Base-by-base conservation (phyloP, 2,329 filamentous ascomycete genomes). In the Hypoxylon sp. region DNA sequence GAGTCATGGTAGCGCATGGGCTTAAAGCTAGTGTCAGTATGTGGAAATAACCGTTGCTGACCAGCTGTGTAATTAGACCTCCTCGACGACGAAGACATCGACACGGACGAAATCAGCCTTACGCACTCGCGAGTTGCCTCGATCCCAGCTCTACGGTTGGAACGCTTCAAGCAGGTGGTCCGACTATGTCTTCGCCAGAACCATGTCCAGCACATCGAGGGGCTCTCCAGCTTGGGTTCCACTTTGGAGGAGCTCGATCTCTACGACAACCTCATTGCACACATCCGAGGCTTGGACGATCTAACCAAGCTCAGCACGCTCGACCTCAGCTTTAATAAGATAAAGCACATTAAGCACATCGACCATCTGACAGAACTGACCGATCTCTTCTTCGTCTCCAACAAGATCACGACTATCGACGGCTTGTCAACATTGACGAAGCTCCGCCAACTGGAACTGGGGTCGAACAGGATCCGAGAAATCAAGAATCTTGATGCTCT, bases 281-380 rank as follows among this genome's bases (percentile, higher is more conserved):
- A 96, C 74, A 86, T 97, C 75, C 88, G 88, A 65, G 91, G 91
- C 24, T 83, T 99, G 41, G 92, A 97, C 50, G 81, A 86, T 41
- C 85, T 97, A 55, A 85, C 82, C 10, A 82, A 90, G 60, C 83
- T 99, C 50, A 91, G 84, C 4, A 89, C 80, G 54, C 85, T 99
- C 51, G 95, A 99, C 73, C 82, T 99, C 48, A 96, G 91, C 74
- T 99, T 97, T 84, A 99, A 99, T 81, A 98, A 98, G 80, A 94
- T 99, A 79, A 97, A 97, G 75, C 93, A 97, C 76, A 96, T 99
- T 79, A 97, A 96, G 76, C 87, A 94, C 69, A 79, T 98, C 64
- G 83, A 83, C 56, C 89, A 94, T 69, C 79, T 99, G 57, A 88
- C 79, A 18, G 83, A 92, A 50, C 83, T 98, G 55, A 89, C 83